phyloP scores from a whole-genome alignment of 192 early-diverging fungal genomes.

The Gonapodya prolifera region DNA sequence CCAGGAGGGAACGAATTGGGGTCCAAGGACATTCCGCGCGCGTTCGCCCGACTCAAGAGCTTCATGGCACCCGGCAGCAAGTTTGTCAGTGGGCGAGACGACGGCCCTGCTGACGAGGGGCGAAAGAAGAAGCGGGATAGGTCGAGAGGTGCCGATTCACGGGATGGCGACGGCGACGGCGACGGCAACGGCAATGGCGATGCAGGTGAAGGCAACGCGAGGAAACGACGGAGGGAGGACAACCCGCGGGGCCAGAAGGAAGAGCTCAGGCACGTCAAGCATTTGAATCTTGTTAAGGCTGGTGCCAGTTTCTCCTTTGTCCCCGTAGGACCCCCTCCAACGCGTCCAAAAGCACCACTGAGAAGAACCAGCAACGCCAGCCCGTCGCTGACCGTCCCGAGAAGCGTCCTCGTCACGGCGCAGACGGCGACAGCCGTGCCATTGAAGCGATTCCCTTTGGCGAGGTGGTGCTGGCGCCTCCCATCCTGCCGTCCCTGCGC shows the following conservation, averaged over 20 bases:
- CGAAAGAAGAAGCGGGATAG: not conserved
- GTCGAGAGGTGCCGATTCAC: no score
- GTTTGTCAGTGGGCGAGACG: not conserved
- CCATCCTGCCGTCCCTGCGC: not conserved
- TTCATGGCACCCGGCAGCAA: not conserved
- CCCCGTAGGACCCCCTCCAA: not conserved
- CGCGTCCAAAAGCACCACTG: not conserved
- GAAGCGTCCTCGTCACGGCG: not conserved
- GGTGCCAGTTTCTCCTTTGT: no score
- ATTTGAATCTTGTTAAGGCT: no score
- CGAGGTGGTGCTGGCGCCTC: not conserved
- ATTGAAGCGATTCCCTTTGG: not conserved
- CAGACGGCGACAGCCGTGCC: not conserved
- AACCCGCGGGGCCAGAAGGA: no score
- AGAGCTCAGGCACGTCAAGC: not conserved
- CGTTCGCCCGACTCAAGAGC: not conserved
- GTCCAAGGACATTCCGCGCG: not conserved
- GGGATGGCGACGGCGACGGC: not conserved
- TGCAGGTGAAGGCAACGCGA: not conserved
- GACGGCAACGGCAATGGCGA: not conserved
- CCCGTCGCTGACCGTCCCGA: not conserved
- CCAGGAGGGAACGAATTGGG: not conserved
- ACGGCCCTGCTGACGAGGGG: not conserved
- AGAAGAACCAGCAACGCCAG: not conserved
- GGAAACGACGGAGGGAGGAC: no score